Evolutionary conservation across 768 basidiomycete genomes (phyloP), one percentile per base, ranked within the genome.

Genomic region (Cubamyces sp.): DNA sequence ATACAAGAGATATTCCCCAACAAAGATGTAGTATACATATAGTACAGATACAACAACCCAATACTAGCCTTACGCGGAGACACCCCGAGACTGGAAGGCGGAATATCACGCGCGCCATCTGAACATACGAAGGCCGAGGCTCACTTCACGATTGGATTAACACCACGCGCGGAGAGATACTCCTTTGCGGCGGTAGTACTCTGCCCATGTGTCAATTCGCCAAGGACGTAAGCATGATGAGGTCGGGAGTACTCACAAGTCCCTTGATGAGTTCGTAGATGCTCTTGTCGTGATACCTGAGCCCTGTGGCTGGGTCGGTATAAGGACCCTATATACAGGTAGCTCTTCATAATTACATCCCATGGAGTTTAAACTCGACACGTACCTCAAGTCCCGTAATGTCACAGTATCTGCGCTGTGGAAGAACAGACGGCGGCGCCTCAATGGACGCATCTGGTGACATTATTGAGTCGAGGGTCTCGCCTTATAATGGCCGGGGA

Each of bases 251-350:
- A 30, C 80, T 62, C 52, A 91, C 92, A 69, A 94, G 74, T 51
- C 83, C 81, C 71, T 90, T 91, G 65, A 94, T 84, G 28, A 92
- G 77, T 49, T 92, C 90, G 70, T 92, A 94, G n/a, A 94, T 84
- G 63, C 86, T 90, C 78, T 90, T 92, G 78, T 94, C 88, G 64
- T 94, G 89, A 70, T 90, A 94, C 4, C 92, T 82, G 11, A 94
- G 77, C 1, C 87, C 86, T 0, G 91, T 92, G 1, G 85, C 83
- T 6, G 92, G 92, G 66, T 94, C 90, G 0, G 90, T 93, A 66
- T 94, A 94, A 1, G 88, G 90, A 0, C 90, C 91, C 91, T 91
- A 25, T 3, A 34, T 34, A 26, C 18, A 5, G 2, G 41, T 50
- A 7, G 8, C 8, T 16, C 40, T 30, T 26, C 9, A 42, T 12